Evolutionary conservation across 1,284 basidiomycete species (phyloP), one percentile per base, ranked within the genome.

Genomic region (Apiotrichum veenhuisii): DNA sequence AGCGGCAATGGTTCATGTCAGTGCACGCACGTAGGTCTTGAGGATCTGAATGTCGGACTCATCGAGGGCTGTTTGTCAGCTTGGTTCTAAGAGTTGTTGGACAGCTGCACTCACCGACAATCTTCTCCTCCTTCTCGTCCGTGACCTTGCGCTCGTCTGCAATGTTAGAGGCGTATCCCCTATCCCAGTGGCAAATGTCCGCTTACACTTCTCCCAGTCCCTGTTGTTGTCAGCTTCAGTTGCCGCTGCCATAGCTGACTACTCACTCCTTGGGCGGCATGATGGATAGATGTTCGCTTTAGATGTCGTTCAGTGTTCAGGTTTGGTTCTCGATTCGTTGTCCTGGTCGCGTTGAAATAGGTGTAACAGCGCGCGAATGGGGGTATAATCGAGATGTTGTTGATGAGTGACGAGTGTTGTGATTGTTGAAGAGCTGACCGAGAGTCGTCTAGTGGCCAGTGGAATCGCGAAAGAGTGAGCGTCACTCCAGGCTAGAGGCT

Each of bases 1-100:
- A 7, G 4, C 3, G 11, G 20, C 40, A 17, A 22, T 20, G 5
- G 18, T 17, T 17, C 11, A n/a, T 12, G 25, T 4, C 8, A 1
- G n/a, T 10, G 22, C 63, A 87, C 79, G 55, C 55, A 80, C 92
- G 76, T 98, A 99, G 61, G 96, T 99, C 81, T 98, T 97, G 65
- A 99, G 84, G 61, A 99, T 95, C 78, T 98, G 95, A 57, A 99
- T 99, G 75, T 98, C 96, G 61, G 91, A 94, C 71, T 98, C 96
- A 73, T 98, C 96, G 63, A 99, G 86, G 50, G 89, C 95, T 88
- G 71, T 8, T 9, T 23, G 50, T 59, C 42, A 59, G 57, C 36
- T n/a, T 40, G 50, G 54, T 59, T 33, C 17, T 41, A 18, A 18
- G 26, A 11, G 17, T 10, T 22, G 30, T 23, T 30, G 27, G 18